phyloP scores from a whole-genome alignment of 1,284 basidiomycete genomes.

The Coniophora puteana region DNA sequence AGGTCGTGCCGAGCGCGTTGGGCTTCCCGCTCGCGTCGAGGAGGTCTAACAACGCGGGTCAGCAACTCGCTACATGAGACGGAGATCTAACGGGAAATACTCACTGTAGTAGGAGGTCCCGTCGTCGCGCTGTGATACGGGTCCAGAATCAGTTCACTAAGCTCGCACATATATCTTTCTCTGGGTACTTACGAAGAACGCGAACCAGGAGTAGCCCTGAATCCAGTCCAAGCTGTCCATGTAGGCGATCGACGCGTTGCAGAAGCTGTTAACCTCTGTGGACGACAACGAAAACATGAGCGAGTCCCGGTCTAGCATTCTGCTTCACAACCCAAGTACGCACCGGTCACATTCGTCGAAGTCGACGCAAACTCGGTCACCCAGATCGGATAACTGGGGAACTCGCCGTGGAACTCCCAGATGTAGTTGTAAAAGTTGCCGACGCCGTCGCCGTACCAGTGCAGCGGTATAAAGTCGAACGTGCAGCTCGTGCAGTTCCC shows the following conservation, averaged over 20 bases:
- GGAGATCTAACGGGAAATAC: neutral
- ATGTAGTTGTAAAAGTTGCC: slow-evolving; percentile 24
- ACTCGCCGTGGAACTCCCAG: slow-evolving; percentile 32
- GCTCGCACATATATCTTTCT: neutral
- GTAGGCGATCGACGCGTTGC: slow-evolving; percentile 10
- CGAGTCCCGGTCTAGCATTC: neutral
- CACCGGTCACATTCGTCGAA: slow-evolving; percentile 5
- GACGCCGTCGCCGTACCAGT: slow-evolving; percentile 2
- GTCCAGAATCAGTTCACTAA: neutral
- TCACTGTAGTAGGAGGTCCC: slow-evolving; percentile 9
- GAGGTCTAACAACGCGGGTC: slow-evolving; percentile 13
- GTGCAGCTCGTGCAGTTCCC: slow-evolving; percentile 6
- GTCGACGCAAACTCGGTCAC: slow-evolving; percentile 39
- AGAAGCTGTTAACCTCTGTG: slow-evolving; percentile 4
- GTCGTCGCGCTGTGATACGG: slow-evolving; percentile 1
- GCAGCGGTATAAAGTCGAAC: slow-evolving; percentile 6
- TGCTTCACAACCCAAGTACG: slow-evolving; percentile 2
- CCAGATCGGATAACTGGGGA: slow-evolving; percentile 30
- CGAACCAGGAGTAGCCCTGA: slow-evolving; percentile 29
- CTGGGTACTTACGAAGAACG: slow-evolving; percentile 20
- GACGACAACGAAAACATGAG: neutral
- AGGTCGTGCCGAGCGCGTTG: slow-evolving; percentile 20
- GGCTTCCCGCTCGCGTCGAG: slow-evolving; percentile 21
- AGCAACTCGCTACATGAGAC: neutral
- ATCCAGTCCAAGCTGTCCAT: slow-evolving; percentile 25